These are phyloP conservation scores for Nemophila menziesii DNA, from an alignment of 257 asterid species.

Conservation along the genomic window DNA sequence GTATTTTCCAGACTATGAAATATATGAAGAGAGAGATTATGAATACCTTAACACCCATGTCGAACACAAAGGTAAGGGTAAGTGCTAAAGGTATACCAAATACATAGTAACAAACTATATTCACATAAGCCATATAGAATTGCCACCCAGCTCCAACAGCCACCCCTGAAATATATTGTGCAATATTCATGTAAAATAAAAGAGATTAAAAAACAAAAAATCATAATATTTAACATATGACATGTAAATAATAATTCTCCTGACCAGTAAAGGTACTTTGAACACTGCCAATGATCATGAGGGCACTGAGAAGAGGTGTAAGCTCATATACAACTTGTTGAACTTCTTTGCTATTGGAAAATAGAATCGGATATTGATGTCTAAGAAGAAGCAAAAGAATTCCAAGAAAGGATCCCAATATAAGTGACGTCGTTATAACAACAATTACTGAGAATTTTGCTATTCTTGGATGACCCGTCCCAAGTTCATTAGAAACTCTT, in stretches of 20 bases:
- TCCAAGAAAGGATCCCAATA: conserved; percentile 17
- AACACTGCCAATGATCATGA: conserved; percentile 17
- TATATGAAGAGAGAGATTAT: no score
- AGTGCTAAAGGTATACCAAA: conserved; percentile 37
- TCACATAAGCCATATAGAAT: conserved; percentile 33
- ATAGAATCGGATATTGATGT: conserved; percentile 27
- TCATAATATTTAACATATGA: no score
- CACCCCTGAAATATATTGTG: conserved; percentile 22
- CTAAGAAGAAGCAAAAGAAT: conserved; percentile 11
- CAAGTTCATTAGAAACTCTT: conserved; percentile 47
- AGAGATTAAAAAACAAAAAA: no score
- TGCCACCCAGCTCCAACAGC: conserved; percentile 57
- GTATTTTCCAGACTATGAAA: background rate
- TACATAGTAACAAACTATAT: conserved; percentile 30
- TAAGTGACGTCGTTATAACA: no score
- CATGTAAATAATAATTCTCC: background rate
- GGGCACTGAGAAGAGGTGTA: conserved; percentile 32
- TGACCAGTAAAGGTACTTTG: conserved; percentile 21
- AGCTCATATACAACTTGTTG: conserved; percentile 22
- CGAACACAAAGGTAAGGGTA: conserved; percentile 21
- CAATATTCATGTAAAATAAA: no score
- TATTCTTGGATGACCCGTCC: conserved; percentile 38
- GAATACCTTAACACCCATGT: conserved; percentile 33
- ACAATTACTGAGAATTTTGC: conserved; percentile 27
- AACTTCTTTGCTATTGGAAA: conserved; percentile 22